These are phyloP conservation scores for Globisporangium acanthophoron DNA, from an alignment of 352 stramenopile species.

Conservation along the genomic window DNA sequence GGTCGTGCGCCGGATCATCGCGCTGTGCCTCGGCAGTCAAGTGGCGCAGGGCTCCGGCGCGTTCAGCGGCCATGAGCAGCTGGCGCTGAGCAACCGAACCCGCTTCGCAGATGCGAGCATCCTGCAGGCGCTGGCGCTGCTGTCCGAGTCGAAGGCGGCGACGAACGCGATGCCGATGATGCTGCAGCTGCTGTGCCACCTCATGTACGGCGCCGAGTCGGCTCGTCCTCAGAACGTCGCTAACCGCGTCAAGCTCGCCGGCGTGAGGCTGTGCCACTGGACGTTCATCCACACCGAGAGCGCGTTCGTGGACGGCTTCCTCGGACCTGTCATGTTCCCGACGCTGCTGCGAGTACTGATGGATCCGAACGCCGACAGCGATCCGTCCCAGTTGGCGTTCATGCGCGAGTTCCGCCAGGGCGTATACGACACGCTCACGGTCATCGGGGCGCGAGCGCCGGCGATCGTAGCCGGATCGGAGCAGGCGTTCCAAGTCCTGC, in stretches of 20 bases:
- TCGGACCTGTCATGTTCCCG: constrained; percentile 67
- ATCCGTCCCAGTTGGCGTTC: constrained; percentile 35
- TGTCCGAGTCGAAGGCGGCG: constrained; percentile 45
- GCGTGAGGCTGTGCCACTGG: constrained; percentile 51
- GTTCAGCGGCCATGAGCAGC: constrained; percentile 30
- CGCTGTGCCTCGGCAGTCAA: constrained; percentile 59
- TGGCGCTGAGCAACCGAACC: constrained; percentile 40
- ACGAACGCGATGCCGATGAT: constrained; percentile 56
- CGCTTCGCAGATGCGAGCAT: constrained; percentile 55
- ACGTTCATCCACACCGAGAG: constrained; percentile 45
- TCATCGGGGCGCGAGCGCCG: constrained; percentile 36
- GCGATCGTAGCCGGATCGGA: constrained; percentile 40
- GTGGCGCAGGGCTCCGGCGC: constrained; percentile 29
- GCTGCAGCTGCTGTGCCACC: constrained; percentile 66
- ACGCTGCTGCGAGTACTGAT: constrained; percentile 58
- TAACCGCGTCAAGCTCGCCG: constrained; percentile 61
- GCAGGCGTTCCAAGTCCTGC: constrained; percentile 69
- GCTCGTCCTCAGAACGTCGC: constrained; percentile 39
- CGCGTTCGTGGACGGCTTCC: constrained; percentile 33
- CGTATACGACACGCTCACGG: constrained; percentile 51
- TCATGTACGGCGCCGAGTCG: constrained; percentile 64
- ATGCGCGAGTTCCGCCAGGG: constrained; percentile 51
- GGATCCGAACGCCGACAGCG: constrained; percentile 50
- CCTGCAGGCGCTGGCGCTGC: constrained; percentile 38
- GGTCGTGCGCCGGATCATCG: constrained; percentile 34